A percentile compares a stretch with the other conserved stretches of the same genome.
These are phyloP conservation scores for Fusarium tuaranense DNA, from an alignment of 2,329 filamentous ascomycete species.

Conservation along the genomic window DNA sequence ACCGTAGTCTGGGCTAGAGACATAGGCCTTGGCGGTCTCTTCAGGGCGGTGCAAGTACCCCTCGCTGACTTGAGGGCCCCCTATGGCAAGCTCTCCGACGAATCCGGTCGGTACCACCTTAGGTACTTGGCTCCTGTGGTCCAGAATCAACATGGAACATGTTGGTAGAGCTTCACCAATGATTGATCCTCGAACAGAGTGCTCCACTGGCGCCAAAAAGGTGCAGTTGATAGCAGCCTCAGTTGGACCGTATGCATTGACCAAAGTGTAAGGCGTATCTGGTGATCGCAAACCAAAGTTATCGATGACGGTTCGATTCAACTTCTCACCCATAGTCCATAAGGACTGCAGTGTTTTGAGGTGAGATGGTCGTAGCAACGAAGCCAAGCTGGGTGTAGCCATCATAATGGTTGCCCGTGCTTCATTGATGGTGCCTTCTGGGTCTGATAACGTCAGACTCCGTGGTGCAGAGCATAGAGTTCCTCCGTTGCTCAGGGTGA, in stretches of 20 bases:
- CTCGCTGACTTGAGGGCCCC: conserved; percentile 76
- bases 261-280: conserved; percentile 19
- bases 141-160: conserved; percentile 48
- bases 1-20: neutral
- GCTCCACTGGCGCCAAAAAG: conserved; percentile 33
- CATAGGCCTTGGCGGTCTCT: conserved; percentile 58
- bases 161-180: conserved; percentile 51
- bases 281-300: conserved; percentile 46
- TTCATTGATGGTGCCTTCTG: conserved; percentile 39
- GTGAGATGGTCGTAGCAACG: conserved; percentile 38
- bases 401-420: conserved; percentile 52
- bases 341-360: neutral
- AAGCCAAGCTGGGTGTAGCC: conserved; percentile 53
- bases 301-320: conserved; percentile 43
- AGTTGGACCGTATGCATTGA: conserved; percentile 46
- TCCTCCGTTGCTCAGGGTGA: conserved; percentile 71
- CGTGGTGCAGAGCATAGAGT: conserved; percentile 51
- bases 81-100: conserved; percentile 83
- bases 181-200: conserved; percentile 47
- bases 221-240: conserved; percentile 43
- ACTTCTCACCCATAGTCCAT: conserved; percentile 10
- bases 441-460: conserved; percentile 42
- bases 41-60: conserved; percentile 75
- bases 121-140: conserved; percentile 40
- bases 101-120: conserved; percentile 73